These are phyloP conservation scores for Colletotrichum horii DNA, from an alignment of 2,329 filamentous ascomycete genomes.

Conservation along the genomic window DNA sequence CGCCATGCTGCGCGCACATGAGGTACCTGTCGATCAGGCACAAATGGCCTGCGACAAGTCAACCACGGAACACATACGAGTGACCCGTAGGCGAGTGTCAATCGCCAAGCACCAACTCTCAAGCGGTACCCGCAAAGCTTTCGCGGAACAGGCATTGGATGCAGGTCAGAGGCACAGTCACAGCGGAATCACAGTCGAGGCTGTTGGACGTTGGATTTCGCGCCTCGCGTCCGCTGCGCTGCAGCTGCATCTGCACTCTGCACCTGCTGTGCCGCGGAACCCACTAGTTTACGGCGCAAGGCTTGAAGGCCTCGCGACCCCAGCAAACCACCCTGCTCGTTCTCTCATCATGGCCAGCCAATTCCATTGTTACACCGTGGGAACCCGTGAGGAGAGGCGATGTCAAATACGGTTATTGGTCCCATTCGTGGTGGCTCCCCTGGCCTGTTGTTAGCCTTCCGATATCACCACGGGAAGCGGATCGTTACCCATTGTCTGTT, in stretches of 20 bases:
- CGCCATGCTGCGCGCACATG: not conserved
- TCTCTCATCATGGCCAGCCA: not conserved
- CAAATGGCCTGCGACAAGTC: not conserved
- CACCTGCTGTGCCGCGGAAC: not conserved
- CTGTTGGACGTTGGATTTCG: not conserved
- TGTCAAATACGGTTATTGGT: slow-evolving; percentile 4
- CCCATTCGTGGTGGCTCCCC: not conserved
- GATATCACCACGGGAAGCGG: slow-evolving; percentile 14
- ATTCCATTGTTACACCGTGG: not conserved
- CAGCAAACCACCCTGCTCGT: not conserved
- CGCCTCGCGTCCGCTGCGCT: not conserved
- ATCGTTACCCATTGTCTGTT: slow-evolving; percentile 14
- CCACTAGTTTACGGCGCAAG: not conserved
- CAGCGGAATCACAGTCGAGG: not conserved
- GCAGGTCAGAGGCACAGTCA: slow-evolving; percentile 6
- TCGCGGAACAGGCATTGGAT: not conserved
- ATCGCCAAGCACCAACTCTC: not conserved
- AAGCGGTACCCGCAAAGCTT: not conserved
- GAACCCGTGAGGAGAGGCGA: not conserved
- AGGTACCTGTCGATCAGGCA: not conserved
- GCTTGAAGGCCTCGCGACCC: not conserved
- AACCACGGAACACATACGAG: not conserved
- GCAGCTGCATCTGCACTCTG: not conserved
- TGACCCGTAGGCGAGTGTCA: not conserved
- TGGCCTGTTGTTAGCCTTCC: not conserved